A percentile compares a stretch with the other conserved stretches of the same genome.
Evolutionary conservation across 192 early-diverging fungal species (phyloP).

Genomic region (Ambispora gerdemannii): DNA sequence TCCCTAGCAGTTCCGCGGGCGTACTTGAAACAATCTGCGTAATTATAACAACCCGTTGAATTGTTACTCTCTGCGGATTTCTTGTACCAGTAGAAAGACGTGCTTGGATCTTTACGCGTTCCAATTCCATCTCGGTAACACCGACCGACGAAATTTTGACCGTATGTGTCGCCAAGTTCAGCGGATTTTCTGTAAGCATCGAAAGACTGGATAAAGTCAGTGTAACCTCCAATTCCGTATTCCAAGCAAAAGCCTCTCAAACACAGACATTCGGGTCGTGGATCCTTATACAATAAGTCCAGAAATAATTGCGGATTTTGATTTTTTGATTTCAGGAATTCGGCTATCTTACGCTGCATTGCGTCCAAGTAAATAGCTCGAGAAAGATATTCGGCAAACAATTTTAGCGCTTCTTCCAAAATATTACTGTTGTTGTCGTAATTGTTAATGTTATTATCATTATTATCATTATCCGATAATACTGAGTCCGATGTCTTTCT

Average conservation of each 20-base stretch:
- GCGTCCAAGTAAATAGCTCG: background rate
- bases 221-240: background rate
- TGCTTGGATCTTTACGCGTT: background rate
- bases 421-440: too few species aligned
- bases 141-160: background rate
- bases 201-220: background rate
- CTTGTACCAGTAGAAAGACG: background rate
- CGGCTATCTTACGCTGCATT: background rate
- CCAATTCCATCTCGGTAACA: slow-evolving; percentile 2
- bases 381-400: background rate
- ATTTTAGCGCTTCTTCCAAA: background rate
- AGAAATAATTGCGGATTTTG: background rate
- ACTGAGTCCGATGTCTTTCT: too few species aligned
- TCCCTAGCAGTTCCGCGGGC: background rate
- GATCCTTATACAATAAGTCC: background rate
- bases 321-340: background rate
- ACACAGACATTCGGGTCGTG: background rate
- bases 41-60: background rate
- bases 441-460: too few species aligned
- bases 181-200: background rate
- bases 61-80: background rate
- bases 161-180: background rate
- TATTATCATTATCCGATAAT: too few species aligned
- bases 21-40: background rate
- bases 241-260: background rate